Conservation (phyloP, 2,329 filamentous ascomycete genomes). For the Phaeoacremonium minimum region DNA sequence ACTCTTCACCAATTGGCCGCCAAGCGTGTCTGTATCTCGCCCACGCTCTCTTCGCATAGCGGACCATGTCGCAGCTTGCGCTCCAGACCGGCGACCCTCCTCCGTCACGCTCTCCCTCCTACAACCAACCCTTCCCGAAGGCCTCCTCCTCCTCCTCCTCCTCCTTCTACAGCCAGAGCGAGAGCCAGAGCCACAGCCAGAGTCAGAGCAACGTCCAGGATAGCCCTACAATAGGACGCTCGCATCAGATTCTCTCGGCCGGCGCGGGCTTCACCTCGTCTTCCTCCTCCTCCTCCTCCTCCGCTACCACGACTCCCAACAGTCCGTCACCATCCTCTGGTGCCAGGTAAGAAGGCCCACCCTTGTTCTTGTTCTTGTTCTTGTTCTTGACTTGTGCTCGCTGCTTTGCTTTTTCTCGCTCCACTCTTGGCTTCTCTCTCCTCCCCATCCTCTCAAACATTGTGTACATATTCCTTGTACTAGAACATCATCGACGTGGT, state of each 20-base stretch:
- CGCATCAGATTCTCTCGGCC: too few relatives aligned
- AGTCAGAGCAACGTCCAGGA: constrained; percentile 27
- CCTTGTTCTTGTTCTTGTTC: constrained; percentile 1
- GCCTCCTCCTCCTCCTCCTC: constrained; percentile 12
- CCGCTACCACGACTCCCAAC: constrained; percentile 6
- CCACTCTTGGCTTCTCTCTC: too few relatives aligned
- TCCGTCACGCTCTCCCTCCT: background rate
- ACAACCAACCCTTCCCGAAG: constrained; percentile 6
- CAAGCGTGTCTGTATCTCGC: constrained; percentile 12
- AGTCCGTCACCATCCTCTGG: constrained; percentile 6
- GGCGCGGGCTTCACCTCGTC: background rate
- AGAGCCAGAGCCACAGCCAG: constrained; percentile 12
- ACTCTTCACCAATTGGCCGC: constrained; percentile 23
- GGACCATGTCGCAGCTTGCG: constrained; percentile 50
- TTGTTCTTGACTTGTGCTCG: background rate
- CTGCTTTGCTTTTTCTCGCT: background rate
- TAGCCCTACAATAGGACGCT: constrained; percentile 42
- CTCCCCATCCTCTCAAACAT: too few relatives aligned
- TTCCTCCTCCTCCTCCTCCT: constrained; percentile 4
- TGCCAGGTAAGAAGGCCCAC: constrained; percentile 13
- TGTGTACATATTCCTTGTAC: too few relatives aligned
- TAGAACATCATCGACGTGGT: too few relatives aligned
- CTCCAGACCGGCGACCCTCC: constrained; percentile 26
- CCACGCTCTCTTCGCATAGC: constrained; percentile 26
- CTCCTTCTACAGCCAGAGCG: constrained; percentile 8